Percentiles rank a stretch among this genome's conserved stretches.
Conservation (phyloP, 2,329 filamentous ascomycete genomes). For the Aureobasidium sp. region DNA sequence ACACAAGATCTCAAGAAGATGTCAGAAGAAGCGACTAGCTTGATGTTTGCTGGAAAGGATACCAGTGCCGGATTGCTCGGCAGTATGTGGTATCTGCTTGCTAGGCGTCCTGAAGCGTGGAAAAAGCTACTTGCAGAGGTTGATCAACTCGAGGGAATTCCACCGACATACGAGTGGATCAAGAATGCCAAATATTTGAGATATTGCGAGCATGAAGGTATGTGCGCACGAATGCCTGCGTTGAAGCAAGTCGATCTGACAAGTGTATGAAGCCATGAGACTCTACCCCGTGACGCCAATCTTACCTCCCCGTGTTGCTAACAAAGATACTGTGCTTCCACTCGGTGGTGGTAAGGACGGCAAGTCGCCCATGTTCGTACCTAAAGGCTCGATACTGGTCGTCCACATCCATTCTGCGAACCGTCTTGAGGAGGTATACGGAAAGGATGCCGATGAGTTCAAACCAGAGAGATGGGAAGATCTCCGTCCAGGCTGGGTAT, state of each 20-base stretch:
- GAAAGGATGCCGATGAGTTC: constrained; percentile 34
- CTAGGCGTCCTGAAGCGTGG: constrained; percentile 20
- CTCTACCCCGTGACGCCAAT: constrained; percentile 67
- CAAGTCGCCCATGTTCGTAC: constrained; percentile 46
- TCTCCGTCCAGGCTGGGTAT: constrained; percentile 9
- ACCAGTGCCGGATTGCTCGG: constrained; percentile 44
- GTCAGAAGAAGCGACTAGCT: constrained; percentile 39
- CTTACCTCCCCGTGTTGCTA: constrained; percentile 55
- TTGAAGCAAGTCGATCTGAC: not conserved
- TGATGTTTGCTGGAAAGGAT: constrained; percentile 47
- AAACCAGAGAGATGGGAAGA: constrained; percentile 29
- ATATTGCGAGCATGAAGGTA: constrained; percentile 55
- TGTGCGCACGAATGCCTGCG: constrained; percentile 18
- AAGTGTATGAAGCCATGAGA: constrained; percentile 71
- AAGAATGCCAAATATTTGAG: constrained; percentile 30
- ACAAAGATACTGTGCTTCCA: constrained; percentile 67
- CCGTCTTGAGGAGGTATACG: constrained; percentile 32
- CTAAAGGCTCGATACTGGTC: constrained; percentile 25
- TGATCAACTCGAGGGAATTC: constrained; percentile 21
- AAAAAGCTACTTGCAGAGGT: constrained; percentile 22
- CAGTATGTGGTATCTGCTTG: constrained; percentile 29
- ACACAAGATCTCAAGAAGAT: constrained; percentile 35
- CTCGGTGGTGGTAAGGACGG: constrained; percentile 49
- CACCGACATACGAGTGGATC: constrained; percentile 34
- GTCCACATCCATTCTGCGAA: constrained; percentile 32